Evolutionary conservation across 768 basidiomycete species (phyloP), one percentile per base, ranked within the genome.

Genomic region (Cyclocybe cylindracea): DNA sequence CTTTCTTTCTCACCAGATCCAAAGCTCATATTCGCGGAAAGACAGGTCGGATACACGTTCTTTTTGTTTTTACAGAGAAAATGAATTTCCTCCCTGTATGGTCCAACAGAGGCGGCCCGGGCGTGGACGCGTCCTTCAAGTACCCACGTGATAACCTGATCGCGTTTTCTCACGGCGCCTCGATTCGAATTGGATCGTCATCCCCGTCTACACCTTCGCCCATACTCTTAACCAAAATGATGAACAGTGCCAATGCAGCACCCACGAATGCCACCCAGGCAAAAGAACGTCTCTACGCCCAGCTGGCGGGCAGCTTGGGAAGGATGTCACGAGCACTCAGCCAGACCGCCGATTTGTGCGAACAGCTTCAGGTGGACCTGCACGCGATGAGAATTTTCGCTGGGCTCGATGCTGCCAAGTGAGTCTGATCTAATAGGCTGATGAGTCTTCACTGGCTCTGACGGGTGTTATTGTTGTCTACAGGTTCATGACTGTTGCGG

Each of bases 371-470:
- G 55, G 76, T 80, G 40, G 89, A 91, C 70, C 68, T 94, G 47
- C 80, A 87, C 50, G 84, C 87, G 11, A 92, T 93, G 90, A 72
- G 82, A 48, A 83, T 82, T 31, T 84, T 94, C 55, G 86, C 90
- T 10, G 88, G 87, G 1, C 75, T 85, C 44, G 88, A 91, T 66
- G 89, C 87, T 14, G 87, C 91, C 48, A 92, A 91, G 91, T 91
- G 66, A 61, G 86, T 72, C 29, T 31, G 16, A 9, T 39, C 31
- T n/a, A 40, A 9, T 10, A 31, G 40, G 16, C 38, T 43, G 10
- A 18, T 51, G 2, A 10, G 24, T 46, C n/a, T 52, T 43, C 7
- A 14, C 40, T 5, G 9, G 31, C 10, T 41, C 33, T 16, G 39
- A 38, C 18, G 31, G 10, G 51, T 14, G 14, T 14, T 48, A 16